phyloP scores from a whole-genome alignment of 495 filamentous ascomycete species.

The Podospora pseudoanserina region DNA sequence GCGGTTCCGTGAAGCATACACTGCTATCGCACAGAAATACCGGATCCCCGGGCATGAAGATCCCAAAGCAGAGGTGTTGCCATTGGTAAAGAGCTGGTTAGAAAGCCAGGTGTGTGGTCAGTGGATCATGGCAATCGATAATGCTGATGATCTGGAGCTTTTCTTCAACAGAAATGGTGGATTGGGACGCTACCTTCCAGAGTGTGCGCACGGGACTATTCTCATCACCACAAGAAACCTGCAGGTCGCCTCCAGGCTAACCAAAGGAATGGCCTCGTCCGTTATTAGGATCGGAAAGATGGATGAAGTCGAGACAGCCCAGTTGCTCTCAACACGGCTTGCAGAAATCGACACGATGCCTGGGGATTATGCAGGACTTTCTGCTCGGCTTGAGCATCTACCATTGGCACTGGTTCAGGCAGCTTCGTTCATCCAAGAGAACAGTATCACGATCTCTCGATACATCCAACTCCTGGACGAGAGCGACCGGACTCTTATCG shows the following conservation, averaged over 20 bases:
- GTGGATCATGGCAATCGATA: constrained; percentile 53
- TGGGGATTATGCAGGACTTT: constrained; percentile 25
- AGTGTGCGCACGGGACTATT: constrained; percentile 33
- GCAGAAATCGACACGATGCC: background rate
- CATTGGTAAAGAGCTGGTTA: constrained; percentile 40
- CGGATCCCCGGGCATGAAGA: constrained; percentile 31
- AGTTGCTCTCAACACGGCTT: constrained; percentile 21
- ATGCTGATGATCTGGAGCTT: constrained; percentile 44
- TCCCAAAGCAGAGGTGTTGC: constrained; percentile 32
- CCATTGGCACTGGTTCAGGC: constrained; percentile 51
- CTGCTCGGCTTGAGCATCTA: constrained; percentile 38
- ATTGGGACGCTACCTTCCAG: constrained; percentile 26
- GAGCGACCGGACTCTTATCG: constrained; percentile 24
- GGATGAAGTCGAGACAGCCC: constrained; percentile 25
- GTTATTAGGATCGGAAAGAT: constrained; percentile 32
- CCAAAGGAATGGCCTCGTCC: constrained; percentile 11
- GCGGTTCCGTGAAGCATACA: constrained; percentile 41
- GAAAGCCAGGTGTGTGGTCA: constrained; percentile 29
- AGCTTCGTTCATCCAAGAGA: constrained; percentile 46
- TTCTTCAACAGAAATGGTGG: constrained; percentile 22
- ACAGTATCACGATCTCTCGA: constrained; percentile 24
- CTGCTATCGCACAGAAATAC: constrained; percentile 36
- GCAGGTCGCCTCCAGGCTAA: constrained; percentile 26
- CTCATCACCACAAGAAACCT: constrained; percentile 40
- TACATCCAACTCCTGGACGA: constrained; percentile 36